Evolutionary conservation across 2,329 filamentous ascomycete species (phyloP).

Genomic region (Cordyceps javanica): DNA sequence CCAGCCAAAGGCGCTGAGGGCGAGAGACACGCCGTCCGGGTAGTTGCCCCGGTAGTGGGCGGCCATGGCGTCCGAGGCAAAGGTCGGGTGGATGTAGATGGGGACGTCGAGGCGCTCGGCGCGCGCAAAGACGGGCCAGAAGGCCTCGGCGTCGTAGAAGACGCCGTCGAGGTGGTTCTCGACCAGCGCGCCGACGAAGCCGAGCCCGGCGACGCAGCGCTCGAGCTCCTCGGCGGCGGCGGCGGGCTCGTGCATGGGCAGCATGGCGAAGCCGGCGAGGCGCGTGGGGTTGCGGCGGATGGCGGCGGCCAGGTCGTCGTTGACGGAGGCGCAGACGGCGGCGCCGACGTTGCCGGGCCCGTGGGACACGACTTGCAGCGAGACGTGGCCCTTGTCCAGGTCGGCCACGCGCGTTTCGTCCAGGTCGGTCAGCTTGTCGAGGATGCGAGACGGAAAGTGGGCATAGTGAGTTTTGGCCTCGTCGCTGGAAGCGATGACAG

Average conservation of each 20-base stretch:
- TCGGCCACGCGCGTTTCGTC: conserved; percentile 18
- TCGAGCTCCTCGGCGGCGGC: conserved; percentile 24
- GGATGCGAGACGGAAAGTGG: conserved; percentile 17
- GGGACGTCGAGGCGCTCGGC: conserved; percentile 40
- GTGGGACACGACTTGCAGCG: conserved; percentile 16
- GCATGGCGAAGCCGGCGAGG: conserved; percentile 23
- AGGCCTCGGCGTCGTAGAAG: conserved; percentile 24
- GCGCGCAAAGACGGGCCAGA: conserved; percentile 24
- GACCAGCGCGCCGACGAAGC: conserved; percentile 28
- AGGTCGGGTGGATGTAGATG: conserved; percentile 45
- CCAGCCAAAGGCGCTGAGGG: conserved; percentile 36
- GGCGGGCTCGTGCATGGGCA: conserved; percentile 25
- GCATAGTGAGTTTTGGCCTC: conserved; percentile 18
- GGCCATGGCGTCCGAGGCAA: conserved; percentile 24
- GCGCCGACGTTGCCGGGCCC: conserved; percentile 11
- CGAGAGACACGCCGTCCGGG: conserved; percentile 19
- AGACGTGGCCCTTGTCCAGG: conserved; percentile 21
- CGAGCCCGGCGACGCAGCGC: conserved; percentile 23
- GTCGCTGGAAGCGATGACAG: conserved; percentile 14
- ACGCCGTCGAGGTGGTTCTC: conserved; percentile 22
- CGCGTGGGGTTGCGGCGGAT: conserved; percentile 17
- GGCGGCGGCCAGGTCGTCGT: conserved; percentile 16
- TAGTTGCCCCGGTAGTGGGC: conserved; percentile 24
- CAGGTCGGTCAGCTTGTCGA: conserved; percentile 20
- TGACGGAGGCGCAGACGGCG: conserved; percentile 21